A percentile compares a stretch with the other conserved stretches of the same genome.
phyloP scores from a whole-genome alignment of 2,329 filamentous ascomycete genomes.

The Cytospora schulzeri region DNA sequence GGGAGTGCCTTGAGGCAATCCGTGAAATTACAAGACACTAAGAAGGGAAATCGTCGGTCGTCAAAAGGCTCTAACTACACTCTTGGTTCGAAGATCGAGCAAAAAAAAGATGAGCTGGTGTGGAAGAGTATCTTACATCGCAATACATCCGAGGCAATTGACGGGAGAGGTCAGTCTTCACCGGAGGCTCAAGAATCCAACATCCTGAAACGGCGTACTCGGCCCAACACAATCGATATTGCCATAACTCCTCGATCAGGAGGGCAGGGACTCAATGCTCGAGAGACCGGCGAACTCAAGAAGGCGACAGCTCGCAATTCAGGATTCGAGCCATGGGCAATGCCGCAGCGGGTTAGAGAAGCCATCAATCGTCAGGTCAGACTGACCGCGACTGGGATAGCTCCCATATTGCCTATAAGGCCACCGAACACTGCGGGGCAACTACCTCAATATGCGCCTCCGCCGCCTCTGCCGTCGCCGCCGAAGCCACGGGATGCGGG shows the following conservation, averaged over 20 bases:
- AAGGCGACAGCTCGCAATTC: background rate
- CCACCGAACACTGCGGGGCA: background rate
- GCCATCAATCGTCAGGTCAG: background rate
- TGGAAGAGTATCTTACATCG: background rate
- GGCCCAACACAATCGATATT: background rate
- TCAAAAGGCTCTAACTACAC: background rate
- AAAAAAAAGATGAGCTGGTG: background rate
- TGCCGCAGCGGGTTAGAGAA: background rate
- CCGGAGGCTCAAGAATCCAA: background rate
- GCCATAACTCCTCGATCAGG: background rate
- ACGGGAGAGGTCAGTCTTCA: background rate
- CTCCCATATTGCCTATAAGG: background rate
- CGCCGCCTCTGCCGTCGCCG: too few species aligned
- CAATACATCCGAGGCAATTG: background rate
- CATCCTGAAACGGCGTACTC: background rate
- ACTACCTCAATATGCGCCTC: too few species aligned
- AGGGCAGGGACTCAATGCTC: background rate
- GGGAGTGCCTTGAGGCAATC: background rate
- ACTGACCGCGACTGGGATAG: background rate
- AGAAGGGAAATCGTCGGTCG: background rate
- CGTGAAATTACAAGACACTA: background rate
- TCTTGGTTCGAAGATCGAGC: background rate
- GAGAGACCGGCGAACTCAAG: background rate
- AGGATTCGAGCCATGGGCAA: background rate
- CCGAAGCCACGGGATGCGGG: background rate